Evolutionary conservation across 2,329 filamentous ascomycete genomes (phyloP).

Genomic region (Ambrosiella beaveri): DNA sequence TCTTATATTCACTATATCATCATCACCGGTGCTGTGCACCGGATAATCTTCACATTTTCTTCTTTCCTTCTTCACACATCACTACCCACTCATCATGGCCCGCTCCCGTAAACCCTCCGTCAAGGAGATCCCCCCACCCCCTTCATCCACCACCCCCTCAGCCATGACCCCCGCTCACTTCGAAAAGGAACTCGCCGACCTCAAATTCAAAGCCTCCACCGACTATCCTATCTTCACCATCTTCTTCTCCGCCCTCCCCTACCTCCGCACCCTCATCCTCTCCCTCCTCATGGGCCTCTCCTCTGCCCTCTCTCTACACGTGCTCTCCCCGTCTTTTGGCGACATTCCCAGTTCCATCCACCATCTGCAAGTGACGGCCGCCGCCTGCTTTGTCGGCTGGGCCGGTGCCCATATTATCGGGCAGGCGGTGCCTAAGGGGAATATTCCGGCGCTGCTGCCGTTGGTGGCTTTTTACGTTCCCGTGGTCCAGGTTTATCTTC

Average conservation of each 20-base stretch:
- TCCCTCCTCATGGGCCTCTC: conserved; percentile 40
- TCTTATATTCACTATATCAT: no score
- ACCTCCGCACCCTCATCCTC: conserved; percentile 23
- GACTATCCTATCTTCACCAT: conserved; percentile 20
- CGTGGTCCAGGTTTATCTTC: conserved; percentile 53
- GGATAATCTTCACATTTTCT: background rate
- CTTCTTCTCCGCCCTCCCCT: conserved; percentile 18
- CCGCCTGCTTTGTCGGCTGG: conserved; percentile 55
- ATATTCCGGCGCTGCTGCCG: conserved; percentile 41
- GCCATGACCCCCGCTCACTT: conserved; percentile 34
- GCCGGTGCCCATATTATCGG: conserved; percentile 43
- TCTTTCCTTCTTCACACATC: background rate
- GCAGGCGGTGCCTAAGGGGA: conserved; percentile 27
- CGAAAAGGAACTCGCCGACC: conserved; percentile 34
- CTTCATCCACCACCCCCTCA: conserved; percentile 14
- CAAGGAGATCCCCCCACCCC: background rate
- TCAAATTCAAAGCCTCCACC: conserved; percentile 29
- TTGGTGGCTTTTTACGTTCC: conserved; percentile 63
- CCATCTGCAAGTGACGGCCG: conserved; percentile 49
- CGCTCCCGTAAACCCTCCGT: conserved; percentile 8
- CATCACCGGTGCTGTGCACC: background rate
- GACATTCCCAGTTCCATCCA: conserved; percentile 58
- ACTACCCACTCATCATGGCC: background rate
- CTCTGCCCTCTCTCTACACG: conserved; percentile 55
- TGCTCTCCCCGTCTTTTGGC: conserved; percentile 75